Conservation (phyloP, 305 asterid genomes). For the Plantago coronopus region DNA sequence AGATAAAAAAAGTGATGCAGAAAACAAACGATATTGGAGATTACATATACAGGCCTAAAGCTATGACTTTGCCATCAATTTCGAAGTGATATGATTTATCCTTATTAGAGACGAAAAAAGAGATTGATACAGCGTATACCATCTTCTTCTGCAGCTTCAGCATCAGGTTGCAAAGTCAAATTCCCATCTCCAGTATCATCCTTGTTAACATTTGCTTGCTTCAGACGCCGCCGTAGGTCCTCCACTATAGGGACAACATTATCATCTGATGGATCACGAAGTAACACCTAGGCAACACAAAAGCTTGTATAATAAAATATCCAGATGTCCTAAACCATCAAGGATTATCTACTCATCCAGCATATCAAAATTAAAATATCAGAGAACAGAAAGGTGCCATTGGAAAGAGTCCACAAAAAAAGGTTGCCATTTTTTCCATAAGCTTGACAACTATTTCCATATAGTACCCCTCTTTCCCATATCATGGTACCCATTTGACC, state of each 20-base stretch:
- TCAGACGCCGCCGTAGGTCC: slow-evolving; percentile 72
- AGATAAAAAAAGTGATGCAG: slow-evolving; percentile 5
- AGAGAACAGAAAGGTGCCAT: too few relatives aligned
- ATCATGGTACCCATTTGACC: too few relatives aligned
- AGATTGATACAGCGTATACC: slow-evolving; percentile 35
- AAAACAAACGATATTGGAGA: neutral
- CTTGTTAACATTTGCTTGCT: slow-evolving; percentile 36
- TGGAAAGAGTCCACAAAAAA: too few relatives aligned
- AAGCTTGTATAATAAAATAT: too few relatives aligned
- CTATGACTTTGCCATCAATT: slow-evolving; percentile 3
- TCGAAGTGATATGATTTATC: neutral
- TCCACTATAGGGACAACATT: slow-evolving; percentile 68
- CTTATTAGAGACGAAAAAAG: neutral
- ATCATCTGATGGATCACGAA: slow-evolving; percentile 75
- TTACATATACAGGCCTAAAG: neutral
- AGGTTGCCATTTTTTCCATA: too few relatives aligned
- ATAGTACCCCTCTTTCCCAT: too few relatives aligned
- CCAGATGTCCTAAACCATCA: neutral
- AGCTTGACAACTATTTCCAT: too few relatives aligned
- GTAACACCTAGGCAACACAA: slow-evolving; percentile 51
- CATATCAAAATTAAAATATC: too few relatives aligned
- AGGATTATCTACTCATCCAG: neutral
- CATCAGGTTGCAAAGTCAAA: slow-evolving; percentile 45
- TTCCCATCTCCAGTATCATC: slow-evolving; percentile 57
- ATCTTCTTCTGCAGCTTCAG: slow-evolving; percentile 70